These are phyloP conservation scores for Yamadazyma mexicana DNA, from an alignment of 1,139 yeast genomes.

Conservation along the genomic window DNA sequence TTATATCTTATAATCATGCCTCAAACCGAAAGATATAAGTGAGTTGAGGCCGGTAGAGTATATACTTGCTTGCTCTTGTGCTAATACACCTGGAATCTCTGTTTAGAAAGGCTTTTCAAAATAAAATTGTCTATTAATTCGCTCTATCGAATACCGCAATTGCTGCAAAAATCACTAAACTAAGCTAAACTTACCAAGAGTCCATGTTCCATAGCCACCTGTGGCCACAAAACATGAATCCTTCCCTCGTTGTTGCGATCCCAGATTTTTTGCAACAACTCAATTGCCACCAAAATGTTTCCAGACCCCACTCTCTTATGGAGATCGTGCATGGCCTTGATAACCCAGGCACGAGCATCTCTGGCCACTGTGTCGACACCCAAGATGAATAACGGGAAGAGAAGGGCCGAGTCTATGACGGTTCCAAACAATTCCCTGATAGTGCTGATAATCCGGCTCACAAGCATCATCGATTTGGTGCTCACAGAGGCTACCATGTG, in stretches of 20 bases:
- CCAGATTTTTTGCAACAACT: slow-evolving; percentile 11
- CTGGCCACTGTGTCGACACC: slow-evolving; percentile 12
- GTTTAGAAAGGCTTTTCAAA: too few relatives aligned
- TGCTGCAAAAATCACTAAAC: too few relatives aligned
- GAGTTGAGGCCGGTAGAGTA: too few relatives aligned
- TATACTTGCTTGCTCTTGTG: too few relatives aligned
- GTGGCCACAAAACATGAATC: slow-evolving; percentile 12
- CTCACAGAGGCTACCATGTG: slow-evolving; percentile 9
- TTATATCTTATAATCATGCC: too few relatives aligned
- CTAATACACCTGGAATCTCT: too few relatives aligned
- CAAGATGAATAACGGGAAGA: slow-evolving; percentile 12
- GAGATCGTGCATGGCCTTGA: slow-evolving; percentile 5
- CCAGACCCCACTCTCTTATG: slow-evolving; percentile 10
- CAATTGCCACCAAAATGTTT: slow-evolving; percentile 11
- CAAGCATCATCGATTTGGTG: slow-evolving; percentile 6
- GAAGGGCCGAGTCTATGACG: slow-evolving; percentile 9
- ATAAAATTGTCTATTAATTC: too few relatives aligned
- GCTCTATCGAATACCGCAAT: too few relatives aligned
- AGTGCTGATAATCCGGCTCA: slow-evolving; percentile 6
- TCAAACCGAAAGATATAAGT: too few relatives aligned
- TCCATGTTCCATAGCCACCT: slow-evolving; percentile 9
- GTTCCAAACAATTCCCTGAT: slow-evolving; percentile 9
- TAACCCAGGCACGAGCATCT: slow-evolving; percentile 9
- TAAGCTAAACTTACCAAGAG: slow-evolving; percentile 10
- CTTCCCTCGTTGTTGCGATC: slow-evolving; percentile 9